phyloP scores from a whole-genome alignment of 2,329 filamentous ascomycete genomes.

The Aspergillus calidoustus region DNA sequence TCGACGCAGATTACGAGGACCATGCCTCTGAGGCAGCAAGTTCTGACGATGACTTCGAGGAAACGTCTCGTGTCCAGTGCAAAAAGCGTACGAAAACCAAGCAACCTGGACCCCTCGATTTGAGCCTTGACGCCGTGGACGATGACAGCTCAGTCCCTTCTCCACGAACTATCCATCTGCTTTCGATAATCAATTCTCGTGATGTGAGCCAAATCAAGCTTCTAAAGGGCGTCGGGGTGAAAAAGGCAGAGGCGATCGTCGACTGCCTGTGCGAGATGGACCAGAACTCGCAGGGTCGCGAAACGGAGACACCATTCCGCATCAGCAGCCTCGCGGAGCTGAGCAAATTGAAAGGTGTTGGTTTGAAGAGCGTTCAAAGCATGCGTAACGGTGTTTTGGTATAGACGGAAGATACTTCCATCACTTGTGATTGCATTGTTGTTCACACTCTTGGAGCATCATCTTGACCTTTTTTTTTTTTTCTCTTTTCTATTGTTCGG shows the following conservation, averaged over 20 bases:
- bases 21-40: conserved; percentile 31
- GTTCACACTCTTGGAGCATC: conserved; percentile 18
- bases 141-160: conserved; percentile 33
- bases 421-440: conserved; percentile 12
- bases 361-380: conserved; percentile 51
- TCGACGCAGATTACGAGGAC: conserved; percentile 39
- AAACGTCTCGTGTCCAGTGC: conserved; percentile 27
- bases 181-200: conserved; percentile 52
- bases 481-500: conserved; percentile 4
- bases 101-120: conserved; percentile 18
- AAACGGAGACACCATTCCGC: conserved; percentile 34
- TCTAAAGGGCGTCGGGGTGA: conserved; percentile 52
- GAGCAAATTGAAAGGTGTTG: conserved; percentile 50
- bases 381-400: conserved; percentile 51
- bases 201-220: conserved; percentile 52
- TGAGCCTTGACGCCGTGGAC: conserved; percentile 25
- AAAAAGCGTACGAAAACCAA: conserved; percentile 37
- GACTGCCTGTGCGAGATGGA: conserved; percentile 52
- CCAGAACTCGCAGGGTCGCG: conserved; percentile 27
- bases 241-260: conserved; percentile 54
- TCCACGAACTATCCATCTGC: conserved; percentile 49
- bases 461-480: conserved; percentile 3
- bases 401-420: conserved; percentile 23
- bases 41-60: conserved; percentile 35
- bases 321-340: conserved; percentile 46